Conservation (phyloP, 306 rosid species). For the Crataegus laevigata region DNA sequence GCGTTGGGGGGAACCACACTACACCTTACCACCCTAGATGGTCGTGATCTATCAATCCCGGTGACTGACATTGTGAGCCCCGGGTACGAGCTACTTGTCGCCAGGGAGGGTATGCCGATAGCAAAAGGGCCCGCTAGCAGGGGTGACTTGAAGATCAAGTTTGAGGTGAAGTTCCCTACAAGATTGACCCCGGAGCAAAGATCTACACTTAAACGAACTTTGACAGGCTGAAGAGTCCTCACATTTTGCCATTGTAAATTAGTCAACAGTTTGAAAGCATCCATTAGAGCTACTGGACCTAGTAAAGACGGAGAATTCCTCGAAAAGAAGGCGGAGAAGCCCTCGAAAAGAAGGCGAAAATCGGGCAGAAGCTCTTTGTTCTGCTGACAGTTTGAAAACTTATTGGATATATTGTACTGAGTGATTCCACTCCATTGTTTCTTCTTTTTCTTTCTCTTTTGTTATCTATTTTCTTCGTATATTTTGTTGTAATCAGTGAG, state of each 20-base stretch:
- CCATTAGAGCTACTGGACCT: too few relatives aligned
- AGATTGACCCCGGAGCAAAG: conserved; percentile 64
- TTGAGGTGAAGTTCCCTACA: conserved; percentile 73
- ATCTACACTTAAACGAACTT: conserved; percentile 53
- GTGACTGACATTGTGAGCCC: conserved; percentile 73
- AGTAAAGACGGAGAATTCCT: too few relatives aligned
- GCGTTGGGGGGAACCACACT: conserved; percentile 78
- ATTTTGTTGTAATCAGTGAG: background rate
- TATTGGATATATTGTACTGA: too few relatives aligned
- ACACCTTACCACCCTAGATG: conserved; percentile 45
- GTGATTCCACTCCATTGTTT: too few relatives aligned
- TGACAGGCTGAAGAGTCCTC: conserved; percentile 32
- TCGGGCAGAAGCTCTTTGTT: too few relatives aligned
- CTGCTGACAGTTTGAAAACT: too few relatives aligned
- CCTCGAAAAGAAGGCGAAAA: too few relatives aligned
- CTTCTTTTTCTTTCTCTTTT: too few relatives aligned
- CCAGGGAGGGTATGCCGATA: conserved; percentile 85
- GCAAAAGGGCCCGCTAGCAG: conserved; percentile 59
- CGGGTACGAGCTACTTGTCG: conserved; percentile 57
- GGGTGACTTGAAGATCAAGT: conserved; percentile 77
- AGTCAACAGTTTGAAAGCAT: too few relatives aligned
- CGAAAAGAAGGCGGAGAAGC: too few relatives aligned
- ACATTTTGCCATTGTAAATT: background rate
- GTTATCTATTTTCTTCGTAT: background rate
- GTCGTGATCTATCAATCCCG: conserved; percentile 42